Percentiles rank a stretch among this genome's conserved stretches.
phyloP scores from a whole-genome alignment of 2,329 filamentous ascomycete species.

The Sporothrix luriei region DNA sequence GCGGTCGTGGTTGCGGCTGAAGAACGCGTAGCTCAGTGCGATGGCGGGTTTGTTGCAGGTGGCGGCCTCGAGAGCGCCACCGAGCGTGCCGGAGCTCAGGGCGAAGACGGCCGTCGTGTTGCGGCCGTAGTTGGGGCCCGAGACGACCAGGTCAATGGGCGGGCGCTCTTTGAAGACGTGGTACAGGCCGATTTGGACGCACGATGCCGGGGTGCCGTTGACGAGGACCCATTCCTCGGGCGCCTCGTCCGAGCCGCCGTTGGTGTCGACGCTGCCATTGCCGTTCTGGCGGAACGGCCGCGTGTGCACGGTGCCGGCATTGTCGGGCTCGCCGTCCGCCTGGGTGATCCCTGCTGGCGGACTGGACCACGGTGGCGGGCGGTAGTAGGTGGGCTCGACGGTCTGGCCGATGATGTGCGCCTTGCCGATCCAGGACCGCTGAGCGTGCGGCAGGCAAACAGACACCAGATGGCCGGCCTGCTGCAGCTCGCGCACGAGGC shows the following conservation, averaged over 20 bases:
- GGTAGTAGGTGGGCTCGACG: constrained; percentile 82
- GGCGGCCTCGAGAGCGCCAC: constrained; percentile 75
- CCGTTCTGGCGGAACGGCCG: constrained; percentile 47
- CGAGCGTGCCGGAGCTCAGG: constrained; percentile 74
- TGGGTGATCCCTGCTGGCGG: constrained; percentile 45
- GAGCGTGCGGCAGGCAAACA: constrained; percentile 85
- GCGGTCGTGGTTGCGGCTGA: constrained; percentile 79
- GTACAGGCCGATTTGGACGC: constrained; percentile 79
- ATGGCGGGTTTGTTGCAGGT: constrained; percentile 71
- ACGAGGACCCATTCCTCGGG: constrained; percentile 78
- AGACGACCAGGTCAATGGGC: constrained; percentile 74
- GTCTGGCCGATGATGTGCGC: constrained; percentile 92
- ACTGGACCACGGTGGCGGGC: constrained; percentile 50
- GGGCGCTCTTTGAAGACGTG: constrained; percentile 75
- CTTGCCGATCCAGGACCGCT: constrained; percentile 98
- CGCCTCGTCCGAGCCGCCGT: not conserved
- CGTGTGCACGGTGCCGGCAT: constrained; percentile 67
- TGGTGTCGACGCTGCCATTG: not conserved
- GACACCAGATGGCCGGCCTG: constrained; percentile 81
- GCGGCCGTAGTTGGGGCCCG: constrained; percentile 79
- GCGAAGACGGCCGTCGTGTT: constrained; percentile 82
- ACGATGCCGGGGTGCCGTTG: constrained; percentile 78
- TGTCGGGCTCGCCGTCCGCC: constrained; percentile 45
- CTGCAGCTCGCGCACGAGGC: constrained; percentile 70
- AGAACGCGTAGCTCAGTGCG: constrained; percentile 89